Evolutionary conservation across 805 yeast genomes (phyloP).

Genomic region (Starmerella ratchasimensis): DNA sequence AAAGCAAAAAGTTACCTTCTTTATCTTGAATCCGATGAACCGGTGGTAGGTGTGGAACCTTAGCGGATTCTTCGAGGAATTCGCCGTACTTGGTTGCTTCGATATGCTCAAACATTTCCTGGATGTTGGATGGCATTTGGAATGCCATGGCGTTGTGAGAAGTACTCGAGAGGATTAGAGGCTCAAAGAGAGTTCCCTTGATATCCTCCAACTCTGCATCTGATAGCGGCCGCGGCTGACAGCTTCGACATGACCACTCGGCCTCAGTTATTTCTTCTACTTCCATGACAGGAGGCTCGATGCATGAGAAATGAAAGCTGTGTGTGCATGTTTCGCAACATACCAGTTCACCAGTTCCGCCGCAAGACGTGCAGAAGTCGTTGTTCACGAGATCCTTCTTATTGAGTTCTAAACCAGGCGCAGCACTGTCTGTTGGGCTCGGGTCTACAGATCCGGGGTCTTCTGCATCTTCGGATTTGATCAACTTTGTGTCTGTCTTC

Average conservation of each 20-base stretch:
- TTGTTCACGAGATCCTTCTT: constrained; percentile 38
- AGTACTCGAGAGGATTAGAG: constrained; percentile 45
- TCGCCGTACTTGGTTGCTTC: constrained; percentile 54
- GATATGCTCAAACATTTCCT: constrained; percentile 64
- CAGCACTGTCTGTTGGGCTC: too few relatives aligned
- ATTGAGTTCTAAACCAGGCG: neutral
- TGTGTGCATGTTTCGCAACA: constrained; percentile 91
- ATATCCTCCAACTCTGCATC: neutral
- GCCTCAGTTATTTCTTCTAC: constrained; percentile 42
- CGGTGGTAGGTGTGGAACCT: constrained; percentile 6
- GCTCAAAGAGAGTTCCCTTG: constrained; percentile 34
- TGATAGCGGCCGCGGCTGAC: constrained; percentile 27
- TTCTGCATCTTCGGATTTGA: neutral
- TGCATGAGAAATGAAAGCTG: constrained; percentile 83
- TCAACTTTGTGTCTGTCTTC: neutral
- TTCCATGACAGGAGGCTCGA: constrained; percentile 76
- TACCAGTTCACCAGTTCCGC: constrained; percentile 73
- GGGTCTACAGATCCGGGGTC: neutral
- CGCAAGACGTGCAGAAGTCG: constrained; percentile 85
- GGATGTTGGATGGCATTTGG: constrained; percentile 50
- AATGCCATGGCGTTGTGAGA: constrained; percentile 53
- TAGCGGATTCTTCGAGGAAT: constrained; percentile 40
- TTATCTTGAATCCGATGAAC: constrained; percentile 40
- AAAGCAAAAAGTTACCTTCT: constrained; percentile 52
- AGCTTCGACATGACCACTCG: constrained; percentile 81